Evolutionary conservation across 2,329 filamentous ascomycete species (phyloP).

Genomic region (Botrytis pseudocinerea): DNA sequence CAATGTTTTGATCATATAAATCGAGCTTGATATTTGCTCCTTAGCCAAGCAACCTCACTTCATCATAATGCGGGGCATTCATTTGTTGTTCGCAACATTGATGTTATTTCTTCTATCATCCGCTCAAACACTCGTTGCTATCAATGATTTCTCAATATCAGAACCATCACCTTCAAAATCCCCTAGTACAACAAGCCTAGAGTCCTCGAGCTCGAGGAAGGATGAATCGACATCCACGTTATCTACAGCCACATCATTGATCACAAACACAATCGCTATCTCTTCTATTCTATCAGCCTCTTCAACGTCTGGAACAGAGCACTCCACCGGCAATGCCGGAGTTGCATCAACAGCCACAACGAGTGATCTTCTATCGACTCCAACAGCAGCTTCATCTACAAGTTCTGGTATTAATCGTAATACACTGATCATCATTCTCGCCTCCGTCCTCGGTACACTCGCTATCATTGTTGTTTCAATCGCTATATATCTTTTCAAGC

Average conservation of each 20-base stretch:
- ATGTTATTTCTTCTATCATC: slow-evolving; percentile 21
- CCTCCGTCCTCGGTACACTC: slow-evolving; percentile 35
- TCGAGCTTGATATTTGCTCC: slow-evolving; percentile 18
- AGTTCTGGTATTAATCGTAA: slow-evolving; percentile 23
- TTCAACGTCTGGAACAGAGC: slow-evolving; percentile 15
- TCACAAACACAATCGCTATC: slow-evolving; percentile 29
- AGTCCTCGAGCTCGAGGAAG: slow-evolving; percentile 11
- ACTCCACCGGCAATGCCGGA: slow-evolving; percentile 11
- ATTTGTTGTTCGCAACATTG: slow-evolving; percentile 23
- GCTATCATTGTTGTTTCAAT: slow-evolving; percentile 33
- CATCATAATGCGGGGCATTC: slow-evolving; percentile 26
- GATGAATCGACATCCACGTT: slow-evolving; percentile 24
- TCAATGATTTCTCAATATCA: slow-evolving; percentile 14
- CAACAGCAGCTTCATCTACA: slow-evolving; percentile 26
- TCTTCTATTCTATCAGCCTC: slow-evolving; percentile 27
- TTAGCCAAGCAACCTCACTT: slow-evolving; percentile 21
- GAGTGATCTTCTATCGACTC: slow-evolving; percentile 25
- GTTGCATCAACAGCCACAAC: slow-evolving; percentile 17
- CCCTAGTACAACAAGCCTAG: neutral
- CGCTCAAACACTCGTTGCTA: slow-evolving; percentile 19
- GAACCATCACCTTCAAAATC: neutral
- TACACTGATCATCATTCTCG: slow-evolving; percentile 35
- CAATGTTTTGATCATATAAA: slow-evolving; percentile 21
- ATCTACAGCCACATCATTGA: slow-evolving; percentile 23
- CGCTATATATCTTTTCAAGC: slow-evolving; percentile 31